Conservation (phyloP, 805 yeast species). For the Torulaspora delbrueckii region DNA sequence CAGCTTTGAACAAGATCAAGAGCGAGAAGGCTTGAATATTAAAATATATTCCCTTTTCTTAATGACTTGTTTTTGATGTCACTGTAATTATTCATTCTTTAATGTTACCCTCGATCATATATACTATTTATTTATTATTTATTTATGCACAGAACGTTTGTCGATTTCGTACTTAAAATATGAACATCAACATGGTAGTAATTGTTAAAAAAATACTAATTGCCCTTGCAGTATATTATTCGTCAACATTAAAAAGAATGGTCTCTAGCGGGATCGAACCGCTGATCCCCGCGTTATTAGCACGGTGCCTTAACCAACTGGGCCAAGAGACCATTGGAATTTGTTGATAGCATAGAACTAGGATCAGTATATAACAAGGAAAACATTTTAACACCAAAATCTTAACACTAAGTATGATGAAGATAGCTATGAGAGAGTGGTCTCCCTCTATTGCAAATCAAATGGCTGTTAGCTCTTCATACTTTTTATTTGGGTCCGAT, state of each 20-base stretch:
- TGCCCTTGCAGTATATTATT: background rate
- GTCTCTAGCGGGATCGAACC: constrained; percentile 24
- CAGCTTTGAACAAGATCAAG: constrained; percentile 84
- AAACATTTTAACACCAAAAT: too few relatives aligned
- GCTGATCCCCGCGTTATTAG: constrained; percentile 23
- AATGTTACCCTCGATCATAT: constrained; percentile 10
- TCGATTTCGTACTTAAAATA: background rate
- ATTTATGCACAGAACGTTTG: constrained; percentile 10
- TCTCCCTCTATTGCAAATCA: too few relatives aligned
- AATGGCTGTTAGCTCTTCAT: too few relatives aligned
- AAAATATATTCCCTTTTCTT: background rate
- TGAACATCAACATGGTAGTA: too few relatives aligned
- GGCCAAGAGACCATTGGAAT: constrained; percentile 16
- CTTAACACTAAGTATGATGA: too few relatives aligned
- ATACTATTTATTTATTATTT: constrained; percentile 7
- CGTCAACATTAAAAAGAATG: constrained; percentile 3
- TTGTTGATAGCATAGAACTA: background rate
- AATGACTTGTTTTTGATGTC: constrained; percentile 8
- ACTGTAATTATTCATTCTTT: constrained; percentile 13
- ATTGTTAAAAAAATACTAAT: background rate
- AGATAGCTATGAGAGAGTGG: too few relatives aligned
- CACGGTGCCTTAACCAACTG: constrained; percentile 23
- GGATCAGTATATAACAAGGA: too few relatives aligned
- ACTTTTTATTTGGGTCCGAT: too few relatives aligned
- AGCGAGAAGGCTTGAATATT: constrained; percentile 7